Evolutionary conservation across 805 yeast species (phyloP), one percentile per base, ranked within the genome.

Genomic region (Barnettozyma vustinii): DNA sequence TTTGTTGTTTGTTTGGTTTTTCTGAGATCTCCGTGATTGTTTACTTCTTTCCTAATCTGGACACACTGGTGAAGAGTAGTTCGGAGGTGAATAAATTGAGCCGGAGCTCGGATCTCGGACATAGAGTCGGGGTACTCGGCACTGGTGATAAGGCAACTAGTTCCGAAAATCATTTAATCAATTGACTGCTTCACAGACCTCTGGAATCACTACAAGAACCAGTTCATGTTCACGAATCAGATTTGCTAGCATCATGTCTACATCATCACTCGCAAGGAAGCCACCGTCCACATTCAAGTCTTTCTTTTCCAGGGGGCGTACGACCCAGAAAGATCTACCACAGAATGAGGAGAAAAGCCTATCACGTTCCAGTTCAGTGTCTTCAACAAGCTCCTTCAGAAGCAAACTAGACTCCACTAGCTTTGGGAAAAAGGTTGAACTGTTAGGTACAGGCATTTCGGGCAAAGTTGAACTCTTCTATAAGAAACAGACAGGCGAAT

Each of bases 381-480:
- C 33, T 13, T 30, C 33, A 30, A 30, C 16, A 7, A 30, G 33
- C 12, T 30, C 33, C n/a, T 30, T 30, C 33, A 30, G 33, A 30
- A 30, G 33, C 16, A 30, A 7, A 15, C 33, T 30, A 2, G 33
- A 30, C 33, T 18, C 23, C 21, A 18, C 23, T 1, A 51, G 43
- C 18, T 53, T 49, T 48, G 68, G 67, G 1, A 52, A 51, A 27
- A 52, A 46, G 20, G 41, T 57, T 2, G 36, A 23, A 1, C 15
- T 25, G 2, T 20, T 68, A 2, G 72, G 71, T 0, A 16, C 56
- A 9, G 73, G 73, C 1, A 53, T 66, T 5, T 62, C 70, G 1
- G 73, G 72, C 0, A 56, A 47, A 10, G 74, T 70, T 8, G 70
- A 65, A n/a, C 59, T 69, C 8, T 57, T 56, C 40, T 42, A 54